Evolutionary conservation across 2,329 filamentous ascomycete species (phyloP), one percentile per base, ranked within the genome.

Genomic region (Pseudogymnoascus verrucosus): DNA sequence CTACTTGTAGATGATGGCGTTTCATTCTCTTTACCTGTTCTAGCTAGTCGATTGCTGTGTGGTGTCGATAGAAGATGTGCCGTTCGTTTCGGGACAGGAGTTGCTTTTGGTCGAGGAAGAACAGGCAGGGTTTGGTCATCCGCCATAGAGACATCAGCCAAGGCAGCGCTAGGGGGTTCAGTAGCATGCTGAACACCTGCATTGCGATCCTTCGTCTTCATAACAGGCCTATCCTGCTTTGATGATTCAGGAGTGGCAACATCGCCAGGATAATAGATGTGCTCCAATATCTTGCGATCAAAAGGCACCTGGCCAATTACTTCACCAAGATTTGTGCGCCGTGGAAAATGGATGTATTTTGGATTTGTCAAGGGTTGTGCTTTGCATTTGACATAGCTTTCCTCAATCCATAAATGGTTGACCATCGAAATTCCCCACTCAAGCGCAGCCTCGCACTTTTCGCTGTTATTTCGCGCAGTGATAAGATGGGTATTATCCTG

Each of bases 381-480:
- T 71, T 89, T 83, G 78, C 92, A 96, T 73, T 89, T 91, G 1
- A 93, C 91, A 72, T 98, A 99, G 75, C 92, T 96, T 72, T 99
- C 95, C 75, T 99, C 95, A 54, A 99, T 83, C 95, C 95, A 99
- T 0, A 99, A 81, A 73, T 99, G 95, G 74, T 98, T 99, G 70
- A 96, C 80, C 70, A 96, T 89, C 64, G 91, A 80, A 63, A 98
- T 88, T 62, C 89, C 89, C 95, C 95, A 99, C 76, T 98, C 95
- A 66, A 86, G 84, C 0, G 95, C 95, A 1, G 95, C 95, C 39
- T 89, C 87, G 74, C 90, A 97, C 76, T 99, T 99, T 73, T 98
- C 95, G 71, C 93, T 96, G 64, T 86, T 86, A 64, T 88, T 86
- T 69, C 96, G 89, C 4, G 95, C 95, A 0, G 93, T 96, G 70